Percentiles rank a stretch among this genome's conserved stretches.
These are phyloP conservation scores for Acephala macrosclerotiorum DNA, from an alignment of 2,329 filamentous ascomycete genomes.

Conservation along the genomic window DNA sequence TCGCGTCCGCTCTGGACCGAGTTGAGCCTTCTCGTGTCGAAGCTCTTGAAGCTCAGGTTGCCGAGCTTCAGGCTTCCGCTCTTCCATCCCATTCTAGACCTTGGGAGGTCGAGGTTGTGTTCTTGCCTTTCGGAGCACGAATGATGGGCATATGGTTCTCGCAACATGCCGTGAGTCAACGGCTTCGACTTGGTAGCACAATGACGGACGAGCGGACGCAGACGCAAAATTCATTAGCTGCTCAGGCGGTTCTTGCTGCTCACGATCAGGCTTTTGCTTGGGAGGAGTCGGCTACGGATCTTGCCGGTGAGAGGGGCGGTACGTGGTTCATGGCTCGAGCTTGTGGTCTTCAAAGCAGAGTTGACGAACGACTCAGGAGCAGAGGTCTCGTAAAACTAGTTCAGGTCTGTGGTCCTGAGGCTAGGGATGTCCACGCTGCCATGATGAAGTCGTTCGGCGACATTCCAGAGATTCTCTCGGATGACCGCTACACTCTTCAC, in stretches of 20 bases:
- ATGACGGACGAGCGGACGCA: constrained; percentile 57
- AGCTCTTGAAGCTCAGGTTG: constrained; percentile 51
- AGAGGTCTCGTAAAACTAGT: constrained; percentile 74
- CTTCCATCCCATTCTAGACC: constrained; percentile 68
- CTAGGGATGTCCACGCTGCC: constrained; percentile 71
- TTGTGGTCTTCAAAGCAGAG: constrained; percentile 66
- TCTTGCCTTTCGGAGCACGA: constrained; percentile 71
- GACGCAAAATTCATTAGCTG: constrained; percentile 39
- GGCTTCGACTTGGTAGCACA: constrained; percentile 45
- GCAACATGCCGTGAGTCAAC: constrained; percentile 47
- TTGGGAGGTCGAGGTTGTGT: constrained; percentile 79
- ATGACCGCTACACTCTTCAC: constrained; percentile 34
- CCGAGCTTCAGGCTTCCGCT: constrained; percentile 38
- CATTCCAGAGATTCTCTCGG: constrained; percentile 51
- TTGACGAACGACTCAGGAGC: constrained; percentile 77
- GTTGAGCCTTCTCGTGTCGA: constrained; percentile 53
- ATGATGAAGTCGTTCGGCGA: constrained; percentile 68
- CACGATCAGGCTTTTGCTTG: constrained; percentile 38
- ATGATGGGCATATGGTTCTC: constrained; percentile 61
- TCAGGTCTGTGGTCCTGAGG: constrained; percentile 66
- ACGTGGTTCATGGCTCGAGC: constrained; percentile 67
- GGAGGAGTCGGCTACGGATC: constrained; percentile 35
- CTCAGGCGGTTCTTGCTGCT: constrained; percentile 38
- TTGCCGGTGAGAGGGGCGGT: constrained; percentile 27
- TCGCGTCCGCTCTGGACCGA: constrained; percentile 44